Evolutionary conservation across 345 rosid species (phyloP).

Genomic region (Raphanus sativus): DNA sequence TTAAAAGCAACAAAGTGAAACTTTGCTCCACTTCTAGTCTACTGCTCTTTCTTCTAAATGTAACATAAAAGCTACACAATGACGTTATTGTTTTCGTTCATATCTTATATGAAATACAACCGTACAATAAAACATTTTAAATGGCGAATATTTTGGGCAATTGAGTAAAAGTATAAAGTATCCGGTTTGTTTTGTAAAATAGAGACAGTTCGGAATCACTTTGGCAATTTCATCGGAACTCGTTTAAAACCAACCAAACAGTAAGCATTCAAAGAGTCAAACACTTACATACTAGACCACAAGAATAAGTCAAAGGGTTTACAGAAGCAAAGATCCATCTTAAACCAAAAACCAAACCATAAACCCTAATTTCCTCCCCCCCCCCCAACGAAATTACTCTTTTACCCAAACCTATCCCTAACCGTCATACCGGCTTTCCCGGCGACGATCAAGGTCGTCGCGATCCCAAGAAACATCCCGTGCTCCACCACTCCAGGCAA

Average conservation of each 20-base stretch:
- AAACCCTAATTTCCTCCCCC: conserved; percentile 12
- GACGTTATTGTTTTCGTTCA: not conserved
- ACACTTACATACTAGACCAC: not conserved
- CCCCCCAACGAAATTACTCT: not conserved
- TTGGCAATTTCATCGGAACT: not conserved
- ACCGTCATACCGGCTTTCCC: conserved; percentile 70
- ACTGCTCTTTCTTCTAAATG: not conserved
- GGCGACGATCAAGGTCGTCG: conserved; percentile 87
- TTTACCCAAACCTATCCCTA: conserved; percentile 47
- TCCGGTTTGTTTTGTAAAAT: not conserved
- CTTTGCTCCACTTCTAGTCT: not conserved
- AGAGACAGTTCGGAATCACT: not conserved
- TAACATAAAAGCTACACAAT: not conserved
- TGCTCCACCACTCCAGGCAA: conserved; percentile 92
- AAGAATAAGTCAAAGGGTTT: conserved; percentile 25
- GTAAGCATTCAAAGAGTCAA: conserved; percentile 2
- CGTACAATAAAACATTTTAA: too few species aligned
- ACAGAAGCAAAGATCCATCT: conserved; percentile 11
- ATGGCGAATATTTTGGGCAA: not conserved
- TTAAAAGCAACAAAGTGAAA: not conserved
- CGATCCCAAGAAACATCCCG: conserved; percentile 91
- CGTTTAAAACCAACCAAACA: not conserved
- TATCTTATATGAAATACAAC: not conserved
- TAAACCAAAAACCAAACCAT: conserved; percentile 16
- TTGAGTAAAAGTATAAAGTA: not conserved